phyloP scores from a whole-genome alignment of 257 asterid genomes.

The Solanum medicagineum region DNA sequence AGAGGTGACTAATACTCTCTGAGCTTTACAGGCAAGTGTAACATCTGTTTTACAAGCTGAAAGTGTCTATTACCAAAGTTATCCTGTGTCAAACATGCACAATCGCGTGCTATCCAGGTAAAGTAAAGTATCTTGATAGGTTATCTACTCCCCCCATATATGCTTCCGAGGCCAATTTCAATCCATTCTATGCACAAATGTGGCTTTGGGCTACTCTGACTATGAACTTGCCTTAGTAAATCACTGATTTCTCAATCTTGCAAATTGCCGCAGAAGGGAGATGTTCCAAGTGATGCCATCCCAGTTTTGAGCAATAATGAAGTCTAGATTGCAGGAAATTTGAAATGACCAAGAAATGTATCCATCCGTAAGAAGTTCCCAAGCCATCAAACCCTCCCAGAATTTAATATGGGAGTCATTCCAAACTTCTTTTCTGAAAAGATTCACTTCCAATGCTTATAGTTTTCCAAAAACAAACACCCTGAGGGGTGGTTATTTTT shows the following conservation, averaged over 20 bases:
- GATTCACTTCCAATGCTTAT: background rate
- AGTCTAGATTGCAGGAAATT: background rate
- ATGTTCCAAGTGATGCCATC: background rate
- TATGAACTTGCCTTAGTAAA: background rate
- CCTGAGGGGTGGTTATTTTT: background rate
- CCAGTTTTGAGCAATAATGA: background rate
- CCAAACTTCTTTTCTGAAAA: background rate
- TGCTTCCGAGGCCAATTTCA: background rate
- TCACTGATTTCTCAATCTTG: background rate
- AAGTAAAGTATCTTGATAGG: background rate
- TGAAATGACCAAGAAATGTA: background rate
- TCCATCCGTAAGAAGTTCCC: background rate
- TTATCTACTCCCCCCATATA: background rate
- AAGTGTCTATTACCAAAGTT: background rate
- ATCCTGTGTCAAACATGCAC: background rate
- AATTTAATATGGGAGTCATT: background rate
- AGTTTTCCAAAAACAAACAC: background rate
- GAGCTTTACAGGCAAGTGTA: background rate
- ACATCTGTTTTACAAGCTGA: background rate
- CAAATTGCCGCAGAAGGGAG: background rate
- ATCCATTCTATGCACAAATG: background rate
- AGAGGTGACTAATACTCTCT: background rate
- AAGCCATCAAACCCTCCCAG: background rate
- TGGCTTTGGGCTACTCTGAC: background rate
- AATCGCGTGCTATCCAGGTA: background rate